A percentile compares a stretch with the other conserved stretches of the same genome.
Evolutionary conservation across 208 protist species (phyloP).

Genomic region (Wallacemonas rigidus): DNA sequence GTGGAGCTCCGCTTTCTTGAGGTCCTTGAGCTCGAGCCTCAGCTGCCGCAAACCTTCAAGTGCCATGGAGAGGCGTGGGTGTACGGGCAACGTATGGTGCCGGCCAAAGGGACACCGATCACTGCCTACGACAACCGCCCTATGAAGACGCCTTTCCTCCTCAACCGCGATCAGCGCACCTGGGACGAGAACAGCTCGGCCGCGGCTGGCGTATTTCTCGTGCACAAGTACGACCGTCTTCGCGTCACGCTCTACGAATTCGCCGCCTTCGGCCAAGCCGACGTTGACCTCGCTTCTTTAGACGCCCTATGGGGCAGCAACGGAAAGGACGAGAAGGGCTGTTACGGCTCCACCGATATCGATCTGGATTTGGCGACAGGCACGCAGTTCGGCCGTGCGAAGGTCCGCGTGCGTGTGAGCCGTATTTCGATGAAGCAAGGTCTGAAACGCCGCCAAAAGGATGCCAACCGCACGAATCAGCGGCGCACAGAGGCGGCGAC

Average conservation of each 20-base stretch:
- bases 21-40: conserved; percentile 53
- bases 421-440: conserved; percentile 43
- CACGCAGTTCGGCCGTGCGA: conserved; percentile 25
- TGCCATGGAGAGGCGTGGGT: conserved; percentile 83
- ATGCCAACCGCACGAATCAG: conserved; percentile 30
- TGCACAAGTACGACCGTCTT: conserved; percentile 73
- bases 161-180: conserved; percentile 40
- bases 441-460: conserved; percentile 27
- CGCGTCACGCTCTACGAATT: conserved; percentile 71
- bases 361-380: conserved; percentile 16
- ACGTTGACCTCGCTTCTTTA: conserved; percentile 63
- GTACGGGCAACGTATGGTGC: conserved; percentile 23
- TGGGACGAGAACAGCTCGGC: conserved; percentile 48
- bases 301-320: conserved; percentile 37
- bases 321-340: conserved; percentile 13
- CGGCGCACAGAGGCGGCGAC: conserved; percentile 15
- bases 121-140: conserved; percentile 35
- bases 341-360: conserved; percentile 32
- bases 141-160: conserved; percentile 56
- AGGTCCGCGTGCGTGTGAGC: conserved; percentile 49
- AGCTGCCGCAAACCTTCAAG: conserved; percentile 62
- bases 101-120: conserved; percentile 7
- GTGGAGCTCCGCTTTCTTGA: conserved; percentile 68
- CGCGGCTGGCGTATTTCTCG: conserved; percentile 47
- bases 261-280: conserved; percentile 60